Evolutionary conservation across 257 asterid species (phyloP).

Genomic region (Solanum chaucha): DNA sequence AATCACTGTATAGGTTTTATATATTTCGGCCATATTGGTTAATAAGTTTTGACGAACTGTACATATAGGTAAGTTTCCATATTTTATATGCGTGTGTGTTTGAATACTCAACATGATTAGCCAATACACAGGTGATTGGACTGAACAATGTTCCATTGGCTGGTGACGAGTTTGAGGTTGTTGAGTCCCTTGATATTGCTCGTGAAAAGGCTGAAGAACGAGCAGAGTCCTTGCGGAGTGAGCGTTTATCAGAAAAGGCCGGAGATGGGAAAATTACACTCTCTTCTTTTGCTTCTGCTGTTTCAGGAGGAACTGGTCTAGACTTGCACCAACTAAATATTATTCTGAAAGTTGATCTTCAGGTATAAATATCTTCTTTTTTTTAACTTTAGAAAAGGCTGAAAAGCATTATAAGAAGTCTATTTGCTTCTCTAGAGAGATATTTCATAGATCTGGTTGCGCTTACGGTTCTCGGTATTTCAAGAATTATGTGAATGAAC

Average conservation of each 20-base stretch:
- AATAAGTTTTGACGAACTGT: not conserved
- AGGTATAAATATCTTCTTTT: conserved; percentile 37
- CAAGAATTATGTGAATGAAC: not conserved
- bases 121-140: conserved; percentile 64
- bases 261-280: conserved; percentile 95
- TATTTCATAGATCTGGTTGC: not conserved
- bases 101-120: not conserved
- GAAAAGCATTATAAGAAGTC: not conserved
- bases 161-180: conserved; percentile 96
- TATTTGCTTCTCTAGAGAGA: not conserved
- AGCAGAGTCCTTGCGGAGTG: conserved; percentile 60
- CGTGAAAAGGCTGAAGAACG: conserved; percentile 68
- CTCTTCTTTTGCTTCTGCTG: conserved; percentile 91
- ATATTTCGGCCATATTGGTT: not conserved
- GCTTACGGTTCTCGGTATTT: not conserved
- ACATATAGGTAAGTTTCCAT: not conserved
- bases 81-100: not conserved
- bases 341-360: conserved; percentile 89
- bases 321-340: conserved; percentile 92
- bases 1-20: not conserved
- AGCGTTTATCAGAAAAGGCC: conserved; percentile 79
- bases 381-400: not conserved
- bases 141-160: conserved; percentile 87
- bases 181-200: conserved; percentile 75
- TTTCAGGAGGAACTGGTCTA: conserved; percentile 70